phyloP scores from a whole-genome alignment of 108 stramenopile genomes.

The Fistulifera pelliculosa region DNA sequence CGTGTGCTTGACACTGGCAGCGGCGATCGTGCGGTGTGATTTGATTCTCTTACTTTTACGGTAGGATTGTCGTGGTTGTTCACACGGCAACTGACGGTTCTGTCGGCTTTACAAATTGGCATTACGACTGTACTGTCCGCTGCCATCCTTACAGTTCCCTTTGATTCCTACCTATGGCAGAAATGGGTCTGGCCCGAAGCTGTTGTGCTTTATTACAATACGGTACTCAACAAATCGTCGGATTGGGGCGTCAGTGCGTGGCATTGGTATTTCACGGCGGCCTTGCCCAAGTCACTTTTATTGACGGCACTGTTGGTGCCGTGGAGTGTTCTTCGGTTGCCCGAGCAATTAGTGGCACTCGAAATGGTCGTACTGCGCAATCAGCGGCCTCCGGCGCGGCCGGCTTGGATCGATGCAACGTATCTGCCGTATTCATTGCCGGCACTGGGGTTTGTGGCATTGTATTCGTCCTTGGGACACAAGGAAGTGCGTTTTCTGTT shows the following conservation, averaged over 20 bases:
- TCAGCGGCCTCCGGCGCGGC: background rate
- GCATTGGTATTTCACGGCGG: conserved; percentile 88
- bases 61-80: conserved; percentile 64
- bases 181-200: conserved; percentile 97
- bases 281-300: conserved; percentile 78
- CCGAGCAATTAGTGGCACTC: conserved; percentile 24
- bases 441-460: conserved; percentile 52
- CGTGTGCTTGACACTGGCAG: conserved; percentile 56
- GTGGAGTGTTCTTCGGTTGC: conserved; percentile 47
- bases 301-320: conserved; percentile 62
- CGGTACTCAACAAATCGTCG: conserved; percentile 84
- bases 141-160: conserved; percentile 63
- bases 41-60: conserved; percentile 78
- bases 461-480: conserved; percentile 88
- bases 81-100: conserved; percentile 40
- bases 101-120: conserved; percentile 55
- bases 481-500: conserved; percentile 96
- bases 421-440: conserved; percentile 51
- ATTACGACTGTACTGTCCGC: conserved; percentile 41
- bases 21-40: conserved; percentile 92
- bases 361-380: conserved; percentile 8
- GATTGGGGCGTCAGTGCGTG: conserved; percentile 92
- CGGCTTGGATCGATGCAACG: conserved; percentile 30
- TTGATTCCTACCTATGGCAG: conserved; percentile 89
- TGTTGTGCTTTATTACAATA: conserved; percentile 93